phyloP scores from a whole-genome alignment of 352 stramenopile genomes.

The Phytophthora meadii region DNA sequence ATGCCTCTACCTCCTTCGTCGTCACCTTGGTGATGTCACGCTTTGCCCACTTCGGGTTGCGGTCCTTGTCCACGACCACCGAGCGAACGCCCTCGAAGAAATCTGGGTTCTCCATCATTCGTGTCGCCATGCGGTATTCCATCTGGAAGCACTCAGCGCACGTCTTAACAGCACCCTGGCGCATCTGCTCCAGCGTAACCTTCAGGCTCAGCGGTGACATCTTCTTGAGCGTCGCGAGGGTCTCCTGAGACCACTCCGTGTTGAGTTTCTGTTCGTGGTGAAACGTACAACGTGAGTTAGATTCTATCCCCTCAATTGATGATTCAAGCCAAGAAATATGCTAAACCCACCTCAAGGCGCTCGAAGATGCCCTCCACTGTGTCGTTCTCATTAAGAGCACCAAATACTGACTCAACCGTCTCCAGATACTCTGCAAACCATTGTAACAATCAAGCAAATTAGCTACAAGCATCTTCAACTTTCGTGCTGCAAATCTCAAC shows the following conservation, averaged over 20 bases:
- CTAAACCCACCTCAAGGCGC: slow-evolving; percentile 42
- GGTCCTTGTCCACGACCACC: slow-evolving; percentile 97
- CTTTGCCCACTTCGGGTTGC: slow-evolving; percentile 91
- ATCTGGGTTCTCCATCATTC: slow-evolving; percentile 91
- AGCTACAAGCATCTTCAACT: slow-evolving; percentile 4
- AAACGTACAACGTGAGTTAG: slow-evolving; percentile 9
- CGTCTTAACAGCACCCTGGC: slow-evolving; percentile 83
- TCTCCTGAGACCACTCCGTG: slow-evolving; percentile 80
- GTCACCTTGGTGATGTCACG: slow-evolving; percentile 65
- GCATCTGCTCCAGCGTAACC: slow-evolving; percentile 95
- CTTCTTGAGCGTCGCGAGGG: slow-evolving; percentile 83
- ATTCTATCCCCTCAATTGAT: background rate
- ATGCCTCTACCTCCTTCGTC: slow-evolving; percentile 72
- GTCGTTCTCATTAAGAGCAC: slow-evolving; percentile 76
- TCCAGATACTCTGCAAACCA: slow-evolving; percentile 60
- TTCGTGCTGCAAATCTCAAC: slow-evolving; percentile 8
- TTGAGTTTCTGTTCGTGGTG: slow-evolving; percentile 51
- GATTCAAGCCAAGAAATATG: background rate
- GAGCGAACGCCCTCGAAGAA: slow-evolving; percentile 98
- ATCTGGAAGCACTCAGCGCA: slow-evolving; percentile 95
- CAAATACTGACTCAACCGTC: slow-evolving; percentile 82
- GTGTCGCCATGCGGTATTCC: slow-evolving; percentile 90
- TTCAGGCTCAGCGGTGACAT: slow-evolving; percentile 95
- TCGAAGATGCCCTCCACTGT: slow-evolving; percentile 78
- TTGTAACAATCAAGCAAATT: slow-evolving; percentile 28